Evolutionary conservation across 306 rosid genomes (phyloP).

Genomic region (Prunus padus): DNA sequence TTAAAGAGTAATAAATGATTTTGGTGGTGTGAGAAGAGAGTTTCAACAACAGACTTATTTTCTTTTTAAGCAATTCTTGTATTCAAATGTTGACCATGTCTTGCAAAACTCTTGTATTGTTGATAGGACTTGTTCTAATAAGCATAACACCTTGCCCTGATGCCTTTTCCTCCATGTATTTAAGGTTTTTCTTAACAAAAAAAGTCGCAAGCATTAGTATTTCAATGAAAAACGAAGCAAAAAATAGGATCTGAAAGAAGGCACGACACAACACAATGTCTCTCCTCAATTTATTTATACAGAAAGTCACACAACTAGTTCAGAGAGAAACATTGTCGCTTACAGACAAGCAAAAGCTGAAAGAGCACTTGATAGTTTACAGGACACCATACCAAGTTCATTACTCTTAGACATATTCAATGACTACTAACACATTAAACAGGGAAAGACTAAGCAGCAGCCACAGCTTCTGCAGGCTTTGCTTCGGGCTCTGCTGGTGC

Average conservation of each 20-base stretch:
- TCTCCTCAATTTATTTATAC: slow-evolving; percentile 18
- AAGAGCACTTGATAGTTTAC: slow-evolving; percentile 20
- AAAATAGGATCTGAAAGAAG: not conserved
- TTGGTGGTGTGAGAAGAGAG: too few species aligned
- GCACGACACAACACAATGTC: not conserved
- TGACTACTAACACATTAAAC: slow-evolving; percentile 22
- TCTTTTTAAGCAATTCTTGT: too few species aligned
- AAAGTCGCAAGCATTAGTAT: not conserved
- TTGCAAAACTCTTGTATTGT: too few species aligned
- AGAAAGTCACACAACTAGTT: slow-evolving; percentile 20
- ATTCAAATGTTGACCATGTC: too few species aligned
- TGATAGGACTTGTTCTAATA: too few species aligned
- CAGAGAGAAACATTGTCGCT: slow-evolving; percentile 22
- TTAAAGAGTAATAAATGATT: too few species aligned
- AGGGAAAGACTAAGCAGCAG: slow-evolving; percentile 36
- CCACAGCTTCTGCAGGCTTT: slow-evolving; percentile 47
- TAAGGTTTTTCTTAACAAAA: too few species aligned
- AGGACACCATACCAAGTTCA: slow-evolving; percentile 6
- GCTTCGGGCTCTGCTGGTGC: slow-evolving; percentile 38
- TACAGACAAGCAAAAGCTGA: slow-evolving; percentile 26
- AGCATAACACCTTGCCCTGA: too few species aligned
- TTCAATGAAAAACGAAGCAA: not conserved
- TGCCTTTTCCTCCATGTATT: too few species aligned
- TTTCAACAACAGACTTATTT: too few species aligned
- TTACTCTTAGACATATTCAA: slow-evolving; percentile 17